Evolutionary conservation across 176 grass and related monocot species (phyloP).

Genomic region (Poa pratensis): DNA sequence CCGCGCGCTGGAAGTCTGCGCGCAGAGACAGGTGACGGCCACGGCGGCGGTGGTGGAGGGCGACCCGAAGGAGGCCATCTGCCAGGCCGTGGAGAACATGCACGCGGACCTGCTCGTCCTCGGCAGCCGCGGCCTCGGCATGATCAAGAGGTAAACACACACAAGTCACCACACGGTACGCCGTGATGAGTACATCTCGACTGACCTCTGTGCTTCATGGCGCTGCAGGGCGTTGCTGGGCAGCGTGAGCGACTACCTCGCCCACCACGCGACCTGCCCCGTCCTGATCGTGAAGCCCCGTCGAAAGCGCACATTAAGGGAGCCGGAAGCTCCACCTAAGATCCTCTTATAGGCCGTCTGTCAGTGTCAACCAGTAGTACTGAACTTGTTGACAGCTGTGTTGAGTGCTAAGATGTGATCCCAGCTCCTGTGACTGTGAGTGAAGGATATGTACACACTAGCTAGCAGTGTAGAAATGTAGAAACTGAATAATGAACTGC

Average conservation of each 20-base stretch:
- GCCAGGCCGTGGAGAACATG: slow-evolving; percentile 61
- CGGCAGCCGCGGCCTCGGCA: slow-evolving; percentile 73
- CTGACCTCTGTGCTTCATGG: slow-evolving; percentile 39
- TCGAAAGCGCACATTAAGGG: slow-evolving; percentile 43
- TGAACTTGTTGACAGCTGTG: too few relatives aligned
- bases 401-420: too few relatives aligned
- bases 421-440: too few relatives aligned
- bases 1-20: slow-evolving; percentile 60
- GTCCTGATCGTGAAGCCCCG: slow-evolving; percentile 61
- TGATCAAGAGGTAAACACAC: slow-evolving; percentile 57
- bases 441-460: too few relatives aligned
- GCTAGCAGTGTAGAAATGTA: too few relatives aligned
- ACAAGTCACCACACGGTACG: too few relatives aligned
- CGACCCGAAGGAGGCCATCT: slow-evolving; percentile 81
- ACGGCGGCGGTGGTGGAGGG: slow-evolving; percentile 62
- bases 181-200: too few relatives aligned
- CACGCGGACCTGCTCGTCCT: slow-evolving; percentile 67
- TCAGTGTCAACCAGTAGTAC: too few relatives aligned
- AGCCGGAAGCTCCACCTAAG: background rate
- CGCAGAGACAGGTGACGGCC: slow-evolving; percentile 52
- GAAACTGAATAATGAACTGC: too few relatives aligned
- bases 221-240: slow-evolving; percentile 68
- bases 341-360: too few relatives aligned
- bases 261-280: slow-evolving; percentile 75
- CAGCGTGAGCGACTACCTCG: slow-evolving; percentile 82